Percentiles rank a stretch among this genome's conserved stretches.
phyloP scores from a whole-genome alignment of 768 basidiomycete genomes.

The Suillus discolor region DNA sequence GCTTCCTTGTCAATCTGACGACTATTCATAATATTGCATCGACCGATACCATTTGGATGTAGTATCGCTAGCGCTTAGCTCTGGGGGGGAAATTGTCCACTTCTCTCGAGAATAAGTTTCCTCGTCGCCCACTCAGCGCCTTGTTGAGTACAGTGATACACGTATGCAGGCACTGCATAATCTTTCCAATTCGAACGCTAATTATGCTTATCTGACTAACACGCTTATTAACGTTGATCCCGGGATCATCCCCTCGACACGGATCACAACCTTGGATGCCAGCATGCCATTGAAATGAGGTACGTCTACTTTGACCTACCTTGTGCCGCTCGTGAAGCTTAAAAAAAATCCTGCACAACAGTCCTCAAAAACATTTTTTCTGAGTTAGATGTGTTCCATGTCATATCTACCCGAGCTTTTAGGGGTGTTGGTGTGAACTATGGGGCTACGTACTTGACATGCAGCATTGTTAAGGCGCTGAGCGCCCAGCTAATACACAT shows the following conservation, averaged over 20 bases:
- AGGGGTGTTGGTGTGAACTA: not conserved
- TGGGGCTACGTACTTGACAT: not conserved
- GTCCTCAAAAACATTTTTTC: not conserved
- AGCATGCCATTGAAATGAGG: not conserved
- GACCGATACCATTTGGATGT: not conserved
- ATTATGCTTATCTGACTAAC: not conserved
- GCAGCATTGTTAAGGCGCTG: not conserved
- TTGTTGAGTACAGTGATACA: not conserved
- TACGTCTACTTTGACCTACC: not conserved
- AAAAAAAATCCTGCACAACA: not conserved
- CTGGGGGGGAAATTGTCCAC: not conserved
- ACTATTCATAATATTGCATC: not conserved
- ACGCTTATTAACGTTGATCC: not conserved
- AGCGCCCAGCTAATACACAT: not conserved
- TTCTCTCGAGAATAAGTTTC: not conserved
- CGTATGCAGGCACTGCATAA: not conserved
- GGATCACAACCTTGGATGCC: not conserved
- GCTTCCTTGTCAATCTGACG: conserved; percentile 5
- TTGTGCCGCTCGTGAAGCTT: not conserved
- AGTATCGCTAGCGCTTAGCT: not conserved
- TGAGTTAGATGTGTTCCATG: not conserved
- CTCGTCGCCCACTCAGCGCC: not conserved
- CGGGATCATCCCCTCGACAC: not conserved
- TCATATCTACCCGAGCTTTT: not conserved
- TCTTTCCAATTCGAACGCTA: not conserved